Evolutionary conservation across 495 filamentous ascomycete genomes (phyloP).

Genomic region (Podospora anserina): DNA sequence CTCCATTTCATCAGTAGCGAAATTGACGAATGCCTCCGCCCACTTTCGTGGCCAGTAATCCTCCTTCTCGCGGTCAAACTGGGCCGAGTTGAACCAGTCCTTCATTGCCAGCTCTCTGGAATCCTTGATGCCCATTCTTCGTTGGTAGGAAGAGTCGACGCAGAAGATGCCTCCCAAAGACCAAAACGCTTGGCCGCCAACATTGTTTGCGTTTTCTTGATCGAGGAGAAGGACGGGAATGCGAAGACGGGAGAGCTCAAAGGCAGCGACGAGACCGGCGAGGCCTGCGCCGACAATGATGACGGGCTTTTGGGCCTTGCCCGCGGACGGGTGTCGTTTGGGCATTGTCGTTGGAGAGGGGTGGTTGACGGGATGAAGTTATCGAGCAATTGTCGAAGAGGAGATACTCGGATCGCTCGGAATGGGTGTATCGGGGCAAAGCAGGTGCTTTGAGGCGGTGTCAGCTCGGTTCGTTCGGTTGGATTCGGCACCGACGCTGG

Average conservation of each 20-base stretch:
- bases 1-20: conserved; percentile 50
- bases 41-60: conserved; percentile 51
- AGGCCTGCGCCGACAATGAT: conserved; percentile 52
- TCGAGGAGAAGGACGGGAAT: conserved; percentile 45
- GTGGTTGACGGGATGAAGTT: background rate
- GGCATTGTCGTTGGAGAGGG: background rate
- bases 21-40: conserved; percentile 54
- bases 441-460: background rate
- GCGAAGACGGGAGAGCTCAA: conserved; percentile 44
- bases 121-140: conserved; percentile 50
- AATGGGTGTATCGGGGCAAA: no score
- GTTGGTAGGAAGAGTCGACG: conserved; percentile 48
- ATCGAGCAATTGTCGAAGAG: background rate
- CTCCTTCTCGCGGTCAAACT: conserved; percentile 47
- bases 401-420: conserved; percentile 5
- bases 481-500: background rate
- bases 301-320: conserved; percentile 33
- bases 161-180: conserved; percentile 53
- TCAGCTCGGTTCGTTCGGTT: background rate
- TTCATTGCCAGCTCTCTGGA: conserved; percentile 46
- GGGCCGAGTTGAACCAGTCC: conserved; percentile 50
- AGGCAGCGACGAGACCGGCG: conserved; percentile 51
- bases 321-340: background rate
- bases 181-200: conserved; percentile 56
- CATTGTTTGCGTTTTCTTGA: conserved; percentile 46